Conservation (phyloP, 768 basidiomycete species). For the Leccinum olivaceopallidum region DNA sequence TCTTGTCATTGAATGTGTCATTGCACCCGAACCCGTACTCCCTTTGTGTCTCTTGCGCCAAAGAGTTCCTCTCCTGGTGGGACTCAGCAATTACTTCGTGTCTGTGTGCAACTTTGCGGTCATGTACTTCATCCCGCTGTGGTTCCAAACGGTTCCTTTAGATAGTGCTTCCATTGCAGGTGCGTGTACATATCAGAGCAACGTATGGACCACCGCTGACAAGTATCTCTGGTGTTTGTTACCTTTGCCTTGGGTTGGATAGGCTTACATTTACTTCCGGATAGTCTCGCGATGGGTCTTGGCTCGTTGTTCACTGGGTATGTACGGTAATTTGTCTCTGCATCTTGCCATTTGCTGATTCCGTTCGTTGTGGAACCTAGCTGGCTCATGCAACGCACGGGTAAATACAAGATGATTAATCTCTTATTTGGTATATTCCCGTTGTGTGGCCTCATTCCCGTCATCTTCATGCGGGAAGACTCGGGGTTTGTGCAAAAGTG, state of each 20-base stretch:
- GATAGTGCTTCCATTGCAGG: conserved; percentile 68
- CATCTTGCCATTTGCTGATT: neutral
- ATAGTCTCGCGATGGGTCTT: conserved; percentile 47
- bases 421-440: conserved; percentile 50
- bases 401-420: conserved; percentile 50
- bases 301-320: conserved; percentile 54
- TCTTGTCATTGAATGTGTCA: conserved; percentile 55
- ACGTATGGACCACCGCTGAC: neutral
- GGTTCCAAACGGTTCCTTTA: conserved; percentile 78
- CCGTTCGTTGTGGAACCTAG: conserved; percentile 8
- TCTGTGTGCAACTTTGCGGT: conserved; percentile 73
- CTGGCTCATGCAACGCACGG: conserved; percentile 53
- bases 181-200: conserved; percentile 18
- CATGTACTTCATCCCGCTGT: conserved; percentile 77
- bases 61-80: conserved; percentile 69
- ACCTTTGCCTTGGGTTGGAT: no score
- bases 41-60: conserved; percentile 64
- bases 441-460: conserved; percentile 41
- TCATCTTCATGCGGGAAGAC: conserved; percentile 31
- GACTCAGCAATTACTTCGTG: conserved; percentile 70
- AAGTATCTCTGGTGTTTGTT: neutral
- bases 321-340: neutral
- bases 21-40: conserved; percentile 70
- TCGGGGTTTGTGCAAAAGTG: conserved; percentile 24
- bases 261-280: conserved; percentile 52